phyloP scores from a whole-genome alignment of 805 yeast genomes.

The Wickerhamiella sergipiensis region DNA sequence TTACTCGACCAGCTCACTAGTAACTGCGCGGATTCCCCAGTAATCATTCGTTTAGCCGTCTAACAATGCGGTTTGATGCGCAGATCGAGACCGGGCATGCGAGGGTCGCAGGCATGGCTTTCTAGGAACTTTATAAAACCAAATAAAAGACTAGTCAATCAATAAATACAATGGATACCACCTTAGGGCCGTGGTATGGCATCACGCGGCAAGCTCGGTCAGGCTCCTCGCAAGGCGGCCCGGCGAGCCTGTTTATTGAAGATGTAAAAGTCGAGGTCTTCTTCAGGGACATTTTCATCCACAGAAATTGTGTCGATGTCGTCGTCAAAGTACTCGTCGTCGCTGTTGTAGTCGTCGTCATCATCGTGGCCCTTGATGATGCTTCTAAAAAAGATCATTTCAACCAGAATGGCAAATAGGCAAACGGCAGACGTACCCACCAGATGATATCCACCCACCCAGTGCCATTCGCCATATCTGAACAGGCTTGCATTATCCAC shows the following conservation, averaged over 20 bases:
- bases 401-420: conserved; percentile 9
- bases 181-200: too few relatives aligned
- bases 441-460: conserved; percentile 14
- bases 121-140: too few relatives aligned
- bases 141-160: not conserved
- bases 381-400: conserved; percentile 16
- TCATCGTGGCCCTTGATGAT: conserved; percentile 14
- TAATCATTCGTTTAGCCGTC: too few relatives aligned
- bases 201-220: not conserved
- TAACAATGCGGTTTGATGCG: too few relatives aligned
- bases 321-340: conserved; percentile 11
- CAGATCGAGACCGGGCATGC: too few relatives aligned
- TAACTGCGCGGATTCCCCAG: too few relatives aligned
- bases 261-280: conserved; percentile 16
- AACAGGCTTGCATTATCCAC: conserved; percentile 13
- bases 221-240: conserved; percentile 6
- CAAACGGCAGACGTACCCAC: conserved; percentile 12
- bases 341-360: conserved; percentile 10
- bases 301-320: conserved; percentile 14
- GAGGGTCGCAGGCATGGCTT: too few relatives aligned
- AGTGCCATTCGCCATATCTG: conserved; percentile 15
- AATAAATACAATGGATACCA: conserved; percentile 11
- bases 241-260: conserved; percentile 18
- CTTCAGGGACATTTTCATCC: conserved; percentile 15
- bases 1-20: too few relatives aligned